Percentiles rank a stretch among this genome's conserved stretches.
Conservation (phyloP, 805 yeast species). For the Saitoella complicata region DNA sequence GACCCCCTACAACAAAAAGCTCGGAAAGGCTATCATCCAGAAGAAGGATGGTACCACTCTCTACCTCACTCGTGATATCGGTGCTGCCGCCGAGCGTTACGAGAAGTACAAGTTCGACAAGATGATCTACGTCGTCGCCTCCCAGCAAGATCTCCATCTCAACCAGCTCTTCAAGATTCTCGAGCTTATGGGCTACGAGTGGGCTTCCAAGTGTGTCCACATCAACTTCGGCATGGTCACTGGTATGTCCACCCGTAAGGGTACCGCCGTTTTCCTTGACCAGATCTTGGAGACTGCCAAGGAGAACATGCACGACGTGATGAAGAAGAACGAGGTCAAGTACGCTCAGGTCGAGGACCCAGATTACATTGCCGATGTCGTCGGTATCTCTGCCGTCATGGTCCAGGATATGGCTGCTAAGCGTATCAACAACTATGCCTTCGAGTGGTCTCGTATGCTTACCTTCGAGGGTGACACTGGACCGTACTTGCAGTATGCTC, state of each 20-base stretch:
- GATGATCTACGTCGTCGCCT: conserved; percentile 89
- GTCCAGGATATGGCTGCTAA: conserved; percentile 98
- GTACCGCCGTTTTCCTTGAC: conserved; percentile 96
- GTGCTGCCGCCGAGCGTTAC: conserved; percentile 87
- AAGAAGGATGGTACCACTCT: conserved; percentile 92
- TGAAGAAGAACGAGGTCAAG: conserved; percentile 80
- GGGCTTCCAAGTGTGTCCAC: conserved; percentile 71
- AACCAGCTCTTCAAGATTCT: conserved; percentile 90
- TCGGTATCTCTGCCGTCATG: conserved; percentile 96
- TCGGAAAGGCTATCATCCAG: conserved; percentile 83
- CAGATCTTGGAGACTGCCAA: conserved; percentile 84
- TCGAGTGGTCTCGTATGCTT: conserved; percentile 96
- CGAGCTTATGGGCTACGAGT: conserved; percentile 74
- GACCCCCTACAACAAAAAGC: conserved; percentile 68
- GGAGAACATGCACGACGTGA: conserved; percentile 88
- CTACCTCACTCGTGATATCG: conserved; percentile 89
- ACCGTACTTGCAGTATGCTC: conserved; percentile 96
- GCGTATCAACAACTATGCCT: conserved; percentile 88
- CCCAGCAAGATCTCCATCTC: conserved; percentile 88
- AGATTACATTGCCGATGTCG: conserved; percentile 82
- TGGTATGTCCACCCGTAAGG: conserved; percentile 97
- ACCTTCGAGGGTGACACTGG: conserved; percentile 99
- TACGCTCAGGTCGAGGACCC: conserved; percentile 89
- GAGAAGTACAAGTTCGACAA: conserved; percentile 75
- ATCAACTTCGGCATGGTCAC: conserved; percentile 94